phyloP scores from a whole-genome alignment of 352 stramenopile species.

The Phytophthora sp. region DNA sequence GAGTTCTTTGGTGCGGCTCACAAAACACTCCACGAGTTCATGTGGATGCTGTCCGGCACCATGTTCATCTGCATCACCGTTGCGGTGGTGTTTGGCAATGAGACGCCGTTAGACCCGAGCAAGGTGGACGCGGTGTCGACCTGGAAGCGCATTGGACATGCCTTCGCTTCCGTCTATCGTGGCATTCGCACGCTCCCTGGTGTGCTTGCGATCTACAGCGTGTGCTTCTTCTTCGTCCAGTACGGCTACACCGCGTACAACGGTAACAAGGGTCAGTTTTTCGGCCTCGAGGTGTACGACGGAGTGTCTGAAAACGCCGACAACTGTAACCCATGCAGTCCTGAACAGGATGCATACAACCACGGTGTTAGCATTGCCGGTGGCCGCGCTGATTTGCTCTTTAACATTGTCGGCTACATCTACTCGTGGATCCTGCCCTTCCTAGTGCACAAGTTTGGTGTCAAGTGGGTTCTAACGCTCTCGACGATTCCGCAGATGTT shows the following conservation, averaged over 20 bases:
- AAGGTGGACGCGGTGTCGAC: constrained; percentile 23
- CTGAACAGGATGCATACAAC: constrained; percentile 48
- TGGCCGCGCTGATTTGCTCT: constrained; percentile 44
- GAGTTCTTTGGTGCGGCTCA: constrained; percentile 57
- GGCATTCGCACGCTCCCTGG: constrained; percentile 42
- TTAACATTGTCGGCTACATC: constrained; percentile 52
- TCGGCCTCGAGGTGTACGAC: constrained; percentile 55
- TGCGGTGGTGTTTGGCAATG: constrained; percentile 39
- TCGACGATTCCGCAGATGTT: constrained; percentile 51
- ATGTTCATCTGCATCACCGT: constrained; percentile 50
- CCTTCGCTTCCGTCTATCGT: constrained; percentile 47
- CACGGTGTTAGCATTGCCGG: constrained; percentile 55
- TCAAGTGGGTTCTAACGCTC: constrained; percentile 47
- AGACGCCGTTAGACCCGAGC: constrained; percentile 41
- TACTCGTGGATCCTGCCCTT: constrained; percentile 50
- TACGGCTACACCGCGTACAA: constrained; percentile 69
- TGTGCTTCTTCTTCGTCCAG: constrained; percentile 49
- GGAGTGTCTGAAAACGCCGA: constrained; percentile 43
- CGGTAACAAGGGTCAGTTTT: constrained; percentile 68
- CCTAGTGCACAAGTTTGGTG: constrained; percentile 51
- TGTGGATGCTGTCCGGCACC: constrained; percentile 53
- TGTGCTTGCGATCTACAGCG: constrained; percentile 36
- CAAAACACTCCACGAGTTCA: constrained; percentile 53
- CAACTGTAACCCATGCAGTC: constrained; percentile 39
- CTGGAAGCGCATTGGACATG: constrained; percentile 34